Percentiles rank a stretch among this genome's conserved stretches.
Conservation (phyloP, 2,329 filamentous ascomycete species). For the Fusarium sarcochroum region DNA sequence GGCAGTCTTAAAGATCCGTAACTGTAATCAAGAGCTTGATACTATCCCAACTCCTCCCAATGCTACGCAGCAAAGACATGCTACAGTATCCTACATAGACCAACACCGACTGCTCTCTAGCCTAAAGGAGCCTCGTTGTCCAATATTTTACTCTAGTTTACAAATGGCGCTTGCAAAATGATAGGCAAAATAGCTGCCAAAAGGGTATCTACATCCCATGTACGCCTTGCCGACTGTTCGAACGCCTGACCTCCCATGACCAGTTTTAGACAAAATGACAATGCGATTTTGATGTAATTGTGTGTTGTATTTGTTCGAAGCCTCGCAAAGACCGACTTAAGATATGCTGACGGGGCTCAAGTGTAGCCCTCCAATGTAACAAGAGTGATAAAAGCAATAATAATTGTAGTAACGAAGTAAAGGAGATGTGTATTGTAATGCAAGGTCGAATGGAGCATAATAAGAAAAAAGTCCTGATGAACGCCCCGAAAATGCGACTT, state of each 20-base stretch:
- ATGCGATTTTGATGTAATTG: neutral
- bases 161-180: neutral
- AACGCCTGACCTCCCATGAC: constrained; percentile 7
- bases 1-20: neutral
- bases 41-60: neutral
- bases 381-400: constrained; percentile 38
- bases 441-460: constrained; percentile 42
- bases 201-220: constrained; percentile 22
- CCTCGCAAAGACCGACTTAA: constrained; percentile 15
- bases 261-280: neutral
- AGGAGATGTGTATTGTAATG: constrained; percentile 42
- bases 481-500: constrained; percentile 44
- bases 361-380: constrained; percentile 16
- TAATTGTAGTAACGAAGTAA: constrained; percentile 46
- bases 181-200: constrained; percentile 2
- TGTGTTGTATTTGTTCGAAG: constrained; percentile 1
- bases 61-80: neutral
- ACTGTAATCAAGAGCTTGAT: neutral
- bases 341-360: constrained; percentile 17
- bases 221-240: constrained; percentile 13
- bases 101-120: neutral
- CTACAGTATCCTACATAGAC: constrained; percentile 21
- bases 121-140: neutral
- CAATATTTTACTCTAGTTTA: constrained; percentile 14
- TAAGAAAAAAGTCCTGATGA: constrained; percentile 37